Conservation (phyloP, 257 asterid species). For the Plantago ovata region DNA sequence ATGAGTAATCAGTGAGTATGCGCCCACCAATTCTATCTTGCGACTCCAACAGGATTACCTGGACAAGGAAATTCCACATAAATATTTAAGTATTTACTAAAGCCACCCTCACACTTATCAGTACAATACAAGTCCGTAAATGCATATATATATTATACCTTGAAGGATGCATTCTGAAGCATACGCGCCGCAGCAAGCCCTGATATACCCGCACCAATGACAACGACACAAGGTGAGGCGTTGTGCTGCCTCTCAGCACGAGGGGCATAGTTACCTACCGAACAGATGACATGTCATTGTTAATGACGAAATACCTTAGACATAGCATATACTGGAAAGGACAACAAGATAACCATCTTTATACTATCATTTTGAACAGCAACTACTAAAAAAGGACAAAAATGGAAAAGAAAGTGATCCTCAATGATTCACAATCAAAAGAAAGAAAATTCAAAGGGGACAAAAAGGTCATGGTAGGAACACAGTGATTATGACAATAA, state of each 20-base stretch:
- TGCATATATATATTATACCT: constrained; percentile 38
- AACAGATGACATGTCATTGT: constrained; percentile 19
- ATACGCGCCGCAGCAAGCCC: constrained; percentile 90
- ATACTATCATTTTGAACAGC: neutral
- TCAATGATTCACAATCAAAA: neutral
- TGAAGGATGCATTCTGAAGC: constrained; percentile 82
- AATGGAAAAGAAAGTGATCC: constrained; percentile 14
- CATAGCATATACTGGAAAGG: neutral
- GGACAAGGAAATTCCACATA: constrained; percentile 18
- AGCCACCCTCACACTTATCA: neutral
- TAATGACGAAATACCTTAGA: constrained; percentile 15
- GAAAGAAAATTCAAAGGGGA: constrained; percentile 2
- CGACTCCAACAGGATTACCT: constrained; percentile 90
- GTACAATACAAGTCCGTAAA: neutral
- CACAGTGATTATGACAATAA: neutral
- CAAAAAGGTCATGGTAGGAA: neutral
- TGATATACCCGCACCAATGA: constrained; percentile 97
- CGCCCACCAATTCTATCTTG: constrained; percentile 96
- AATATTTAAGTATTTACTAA: constrained; percentile 11
- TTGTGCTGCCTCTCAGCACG: constrained; percentile 49
- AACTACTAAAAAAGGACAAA: constrained; percentile 3
- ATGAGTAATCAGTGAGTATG: constrained; percentile 85
- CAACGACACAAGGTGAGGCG: constrained; percentile 67
- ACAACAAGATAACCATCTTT: constrained; percentile 3
- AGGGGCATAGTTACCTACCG: constrained; percentile 44